Evolutionary conservation across 306 rosid genomes (phyloP).

Genomic region (Cicer yamashitae): DNA sequence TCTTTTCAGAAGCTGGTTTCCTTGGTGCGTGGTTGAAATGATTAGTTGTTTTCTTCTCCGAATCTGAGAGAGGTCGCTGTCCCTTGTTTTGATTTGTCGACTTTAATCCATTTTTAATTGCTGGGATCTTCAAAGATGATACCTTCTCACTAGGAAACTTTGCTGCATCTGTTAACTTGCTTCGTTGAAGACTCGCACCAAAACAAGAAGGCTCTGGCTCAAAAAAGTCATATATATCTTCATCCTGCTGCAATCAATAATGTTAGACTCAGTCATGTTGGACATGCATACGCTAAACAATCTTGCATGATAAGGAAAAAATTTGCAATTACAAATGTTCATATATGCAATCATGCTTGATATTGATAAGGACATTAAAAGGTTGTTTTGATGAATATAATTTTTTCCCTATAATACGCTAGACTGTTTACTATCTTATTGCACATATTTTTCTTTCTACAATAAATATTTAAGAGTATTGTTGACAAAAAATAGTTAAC

Average conservation of each 20-base stretch:
- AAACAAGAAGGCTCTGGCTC: slow-evolving; percentile 84
- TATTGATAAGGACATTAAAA: not conserved
- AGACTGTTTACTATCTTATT: too few species aligned
- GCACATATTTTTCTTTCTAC: too few species aligned
- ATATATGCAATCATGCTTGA: slow-evolving; percentile 10
- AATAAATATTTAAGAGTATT: too few species aligned
- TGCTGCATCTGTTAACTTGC: slow-evolving; percentile 59
- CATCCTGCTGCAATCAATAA: slow-evolving; percentile 67
- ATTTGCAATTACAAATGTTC: not conserved
- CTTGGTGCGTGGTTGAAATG: slow-evolving; percentile 51
- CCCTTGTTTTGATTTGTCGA: slow-evolving; percentile 57
- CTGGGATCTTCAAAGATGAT: slow-evolving; percentile 58
- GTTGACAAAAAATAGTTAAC: too few species aligned
- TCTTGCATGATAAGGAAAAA: slow-evolving; percentile 22
- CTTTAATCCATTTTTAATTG: slow-evolving; percentile 58
- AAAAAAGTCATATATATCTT: slow-evolving; percentile 88
- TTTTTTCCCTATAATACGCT: too few species aligned
- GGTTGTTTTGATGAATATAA: not conserved
- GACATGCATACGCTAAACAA: slow-evolving; percentile 10
- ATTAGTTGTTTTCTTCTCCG: slow-evolving; percentile 63
- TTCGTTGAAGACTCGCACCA: slow-evolving; percentile 54
- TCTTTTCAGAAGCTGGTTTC: slow-evolving; percentile 65
- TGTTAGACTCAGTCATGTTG: slow-evolving; percentile 24
- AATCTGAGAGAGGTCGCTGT: slow-evolving; percentile 49
- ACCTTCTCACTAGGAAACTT: slow-evolving; percentile 65